phyloP scores from a whole-genome alignment of 225 moss, liverwort and hornwort genomes.

The Bryoerythrophyllum caledonicum region DNA sequence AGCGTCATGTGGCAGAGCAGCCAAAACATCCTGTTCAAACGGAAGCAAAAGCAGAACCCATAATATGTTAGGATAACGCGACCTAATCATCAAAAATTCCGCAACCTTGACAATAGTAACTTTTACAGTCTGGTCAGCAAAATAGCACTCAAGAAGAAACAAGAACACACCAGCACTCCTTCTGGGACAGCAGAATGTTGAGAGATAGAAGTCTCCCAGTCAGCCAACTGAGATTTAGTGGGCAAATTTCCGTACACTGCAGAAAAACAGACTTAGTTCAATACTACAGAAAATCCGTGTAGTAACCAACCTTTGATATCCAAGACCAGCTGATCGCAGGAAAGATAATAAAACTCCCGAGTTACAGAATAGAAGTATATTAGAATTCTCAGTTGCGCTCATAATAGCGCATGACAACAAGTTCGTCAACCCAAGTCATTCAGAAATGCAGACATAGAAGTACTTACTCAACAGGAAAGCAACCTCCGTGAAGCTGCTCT shows the following conservation, averaged over 20 bases:
- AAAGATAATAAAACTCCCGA: neutral
- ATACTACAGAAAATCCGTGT: neutral
- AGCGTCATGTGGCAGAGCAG: conserved; percentile 81
- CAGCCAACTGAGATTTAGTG: conserved; percentile 59
- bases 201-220: conserved; percentile 71
- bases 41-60: conserved; percentile 22
- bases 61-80: conserved; percentile 4
- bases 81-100: neutral
- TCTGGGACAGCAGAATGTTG: conserved; percentile 91
- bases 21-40: conserved; percentile 60
- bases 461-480: conserved; percentile 87
- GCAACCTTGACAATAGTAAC: neutral
- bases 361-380: neutral
- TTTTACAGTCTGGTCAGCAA: neutral
- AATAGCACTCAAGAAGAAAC: neutral
- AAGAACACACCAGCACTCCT: conserved; percentile 75
- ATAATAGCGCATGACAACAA: neutral
- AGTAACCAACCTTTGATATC: neutral
- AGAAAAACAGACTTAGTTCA: conserved; percentile 10
- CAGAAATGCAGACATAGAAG: neutral
- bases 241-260: conserved; percentile 95
- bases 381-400: neutral
- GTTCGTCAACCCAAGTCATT: conserved; percentile 6
- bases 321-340: conserved; percentile 4
- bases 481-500: conserved; percentile 90